Evolutionary conservation across 192 early-diverging fungal species (phyloP).

Genomic region (Coemansia sp.): DNA sequence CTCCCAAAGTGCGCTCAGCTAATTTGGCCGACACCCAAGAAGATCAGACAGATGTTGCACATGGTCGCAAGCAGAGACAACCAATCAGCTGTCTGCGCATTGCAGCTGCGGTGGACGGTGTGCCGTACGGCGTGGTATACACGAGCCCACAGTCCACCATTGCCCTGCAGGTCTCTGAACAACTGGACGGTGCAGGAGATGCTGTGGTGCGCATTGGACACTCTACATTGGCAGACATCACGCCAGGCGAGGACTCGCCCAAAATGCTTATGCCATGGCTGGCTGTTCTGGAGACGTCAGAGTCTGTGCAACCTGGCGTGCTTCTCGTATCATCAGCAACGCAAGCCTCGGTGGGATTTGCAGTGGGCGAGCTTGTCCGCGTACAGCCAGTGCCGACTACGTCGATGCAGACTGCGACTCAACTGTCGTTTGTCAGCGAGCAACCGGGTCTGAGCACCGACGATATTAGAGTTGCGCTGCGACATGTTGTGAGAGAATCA

Average conservation of each 20-base stretch:
- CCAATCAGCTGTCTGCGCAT: constrained; percentile 29
- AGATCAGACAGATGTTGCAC: constrained; percentile 3
- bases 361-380: constrained; percentile 35
- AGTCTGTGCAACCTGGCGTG: constrained; percentile 39
- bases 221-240: background rate
- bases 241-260: constrained; percentile 19
- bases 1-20: constrained; percentile 62
- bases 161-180: constrained; percentile 9
- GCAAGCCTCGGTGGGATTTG: constrained; percentile 9
- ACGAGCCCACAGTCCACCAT: constrained; percentile 25
- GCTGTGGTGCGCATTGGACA: constrained; percentile 28
- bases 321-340: constrained; percentile 18
- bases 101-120: constrained; percentile 22
- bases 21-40: background rate
- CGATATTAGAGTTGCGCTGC: constrained; percentile 1
- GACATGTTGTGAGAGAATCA: background rate
- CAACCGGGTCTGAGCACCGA: background rate
- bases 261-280: constrained; percentile 21
- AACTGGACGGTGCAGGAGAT: constrained; percentile 17
- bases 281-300: constrained; percentile 15
- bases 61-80: constrained; percentile 15
- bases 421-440: constrained; percentile 14
- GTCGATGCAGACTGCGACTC: background rate
- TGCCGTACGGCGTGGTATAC: constrained; percentile 36
- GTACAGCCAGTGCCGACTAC: constrained; percentile 6